Evolutionary conservation across 2,329 filamentous ascomycete species (phyloP).

Genomic region (Dothistroma septosporum): DNA sequence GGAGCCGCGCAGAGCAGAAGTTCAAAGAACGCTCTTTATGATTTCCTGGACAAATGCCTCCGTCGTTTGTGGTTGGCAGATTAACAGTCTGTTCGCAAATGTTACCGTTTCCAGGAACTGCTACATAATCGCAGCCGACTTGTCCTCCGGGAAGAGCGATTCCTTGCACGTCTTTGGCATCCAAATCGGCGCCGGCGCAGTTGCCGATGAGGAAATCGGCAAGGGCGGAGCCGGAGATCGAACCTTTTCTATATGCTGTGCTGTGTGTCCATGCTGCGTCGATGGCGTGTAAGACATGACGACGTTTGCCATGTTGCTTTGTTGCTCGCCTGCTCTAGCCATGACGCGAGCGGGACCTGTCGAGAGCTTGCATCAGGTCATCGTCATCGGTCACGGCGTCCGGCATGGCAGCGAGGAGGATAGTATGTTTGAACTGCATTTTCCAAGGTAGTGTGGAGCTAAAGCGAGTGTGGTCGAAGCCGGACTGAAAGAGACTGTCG

Average conservation of each 20-base stretch:
- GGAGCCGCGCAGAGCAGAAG: constrained; percentile 8
- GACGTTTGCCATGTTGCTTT: too few species aligned
- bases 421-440: not conserved
- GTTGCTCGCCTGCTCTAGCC: not conserved
- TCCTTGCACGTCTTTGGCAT: not conserved
- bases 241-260: too few species aligned
- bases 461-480: not conserved
- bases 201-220: constrained; percentile 17
- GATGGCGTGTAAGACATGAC: too few species aligned
- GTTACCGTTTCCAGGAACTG: constrained; percentile 2
- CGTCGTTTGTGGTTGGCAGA: constrained; percentile 12
- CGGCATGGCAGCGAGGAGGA: not conserved
- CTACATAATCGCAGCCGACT: constrained; percentile 14
- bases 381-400: not conserved
- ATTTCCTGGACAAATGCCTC: constrained; percentile 13
- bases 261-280: too few species aligned
- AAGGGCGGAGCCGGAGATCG: not conserved
- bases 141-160: constrained; percentile 9
- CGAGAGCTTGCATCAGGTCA: not conserved
- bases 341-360: not conserved
- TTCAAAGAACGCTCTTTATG: constrained; percentile 9
- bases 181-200: constrained; percentile 6
- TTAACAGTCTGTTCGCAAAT: constrained; percentile 6
- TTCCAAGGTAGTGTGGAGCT: not conserved
- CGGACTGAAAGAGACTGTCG: not conserved